Conservation (phyloP, 1,284 basidiomycete species). For the Lentinus polychrous region DNA sequence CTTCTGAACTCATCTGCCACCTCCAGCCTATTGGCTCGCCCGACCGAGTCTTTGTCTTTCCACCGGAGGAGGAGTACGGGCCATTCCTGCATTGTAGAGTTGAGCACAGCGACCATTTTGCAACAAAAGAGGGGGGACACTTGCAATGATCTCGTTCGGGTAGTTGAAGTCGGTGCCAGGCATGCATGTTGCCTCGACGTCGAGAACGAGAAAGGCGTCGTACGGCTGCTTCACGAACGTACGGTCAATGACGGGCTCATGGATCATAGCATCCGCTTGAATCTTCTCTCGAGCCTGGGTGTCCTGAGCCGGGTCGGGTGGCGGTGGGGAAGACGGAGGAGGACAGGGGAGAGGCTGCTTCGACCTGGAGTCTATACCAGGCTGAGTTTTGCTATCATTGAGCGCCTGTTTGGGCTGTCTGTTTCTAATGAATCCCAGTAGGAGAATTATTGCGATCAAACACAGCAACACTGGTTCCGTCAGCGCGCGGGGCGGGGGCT, state of each 20-base stretch:
- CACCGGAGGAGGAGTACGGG: constrained; percentile 85
- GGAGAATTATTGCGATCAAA: not conserved
- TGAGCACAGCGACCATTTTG: not conserved
- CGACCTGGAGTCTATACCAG: not conserved
- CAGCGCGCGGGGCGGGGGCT: not conserved
- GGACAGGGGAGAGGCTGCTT: not conserved
- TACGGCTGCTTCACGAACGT: constrained; percentile 44
- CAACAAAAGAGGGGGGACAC: constrained; percentile 25
- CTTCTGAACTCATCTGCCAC: constrained; percentile 78
- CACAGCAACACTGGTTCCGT: not conserved
- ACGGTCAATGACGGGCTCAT: constrained; percentile 9
- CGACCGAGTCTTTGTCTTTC: constrained; percentile 53
- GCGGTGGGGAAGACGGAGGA: not conserved
- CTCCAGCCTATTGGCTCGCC: constrained; percentile 51
- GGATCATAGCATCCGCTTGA: constrained; percentile 3
- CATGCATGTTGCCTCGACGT: constrained; percentile 89
- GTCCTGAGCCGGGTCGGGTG: not conserved
- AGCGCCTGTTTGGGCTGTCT: constrained; percentile 5
- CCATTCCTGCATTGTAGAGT: constrained; percentile 60
- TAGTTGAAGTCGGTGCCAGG: constrained; percentile 34
- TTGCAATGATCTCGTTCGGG: constrained; percentile 86
- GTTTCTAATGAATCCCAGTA: not conserved
- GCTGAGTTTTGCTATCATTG: constrained; percentile 7
- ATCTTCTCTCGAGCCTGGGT: not conserved
- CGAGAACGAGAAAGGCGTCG: constrained; percentile 71